These are phyloP conservation scores for Claviceps sp. DNA, from an alignment of 2,329 filamentous ascomycete genomes.

Conservation along the genomic window DNA sequence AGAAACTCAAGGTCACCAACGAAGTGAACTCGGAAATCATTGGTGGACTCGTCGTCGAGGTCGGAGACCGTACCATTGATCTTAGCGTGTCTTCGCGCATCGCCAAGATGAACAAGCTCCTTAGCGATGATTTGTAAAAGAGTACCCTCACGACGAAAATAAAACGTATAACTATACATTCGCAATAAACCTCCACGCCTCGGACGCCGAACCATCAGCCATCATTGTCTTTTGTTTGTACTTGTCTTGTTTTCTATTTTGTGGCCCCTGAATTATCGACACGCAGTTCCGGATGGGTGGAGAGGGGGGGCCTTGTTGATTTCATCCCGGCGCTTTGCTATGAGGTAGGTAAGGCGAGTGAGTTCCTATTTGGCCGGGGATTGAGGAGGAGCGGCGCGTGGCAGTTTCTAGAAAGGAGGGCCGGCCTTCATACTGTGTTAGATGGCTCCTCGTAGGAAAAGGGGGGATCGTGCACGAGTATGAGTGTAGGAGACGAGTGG, in stretches of 20 bases:
- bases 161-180: constrained; percentile 7
- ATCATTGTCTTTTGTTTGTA: neutral
- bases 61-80: constrained; percentile 96
- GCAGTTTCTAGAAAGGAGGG: neutral
- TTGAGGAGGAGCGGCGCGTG: neutral
- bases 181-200: neutral
- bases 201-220: neutral
- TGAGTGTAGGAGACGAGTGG: neutral
- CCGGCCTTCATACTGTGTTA: neutral
- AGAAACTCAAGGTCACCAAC: constrained; percentile 96
- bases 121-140: constrained; percentile 88
- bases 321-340: too few relatives aligned
- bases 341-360: too few relatives aligned
- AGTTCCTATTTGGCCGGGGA: neutral
- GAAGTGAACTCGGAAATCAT: constrained; percentile 89
- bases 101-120: constrained; percentile 98
- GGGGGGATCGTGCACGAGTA: neutral
- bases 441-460: neutral
- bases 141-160: constrained; percentile 5
- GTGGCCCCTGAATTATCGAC: neutral
- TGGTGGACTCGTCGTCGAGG: constrained; percentile 87
- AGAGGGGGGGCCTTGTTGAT: too few relatives aligned
- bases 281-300: too few relatives aligned
- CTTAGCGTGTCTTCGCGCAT: constrained; percentile 90
- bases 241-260: neutral